These are phyloP conservation scores for Macrophomina phaseolina DNA, from an alignment of 2,329 filamentous ascomycete genomes.

Conservation along the genomic window DNA sequence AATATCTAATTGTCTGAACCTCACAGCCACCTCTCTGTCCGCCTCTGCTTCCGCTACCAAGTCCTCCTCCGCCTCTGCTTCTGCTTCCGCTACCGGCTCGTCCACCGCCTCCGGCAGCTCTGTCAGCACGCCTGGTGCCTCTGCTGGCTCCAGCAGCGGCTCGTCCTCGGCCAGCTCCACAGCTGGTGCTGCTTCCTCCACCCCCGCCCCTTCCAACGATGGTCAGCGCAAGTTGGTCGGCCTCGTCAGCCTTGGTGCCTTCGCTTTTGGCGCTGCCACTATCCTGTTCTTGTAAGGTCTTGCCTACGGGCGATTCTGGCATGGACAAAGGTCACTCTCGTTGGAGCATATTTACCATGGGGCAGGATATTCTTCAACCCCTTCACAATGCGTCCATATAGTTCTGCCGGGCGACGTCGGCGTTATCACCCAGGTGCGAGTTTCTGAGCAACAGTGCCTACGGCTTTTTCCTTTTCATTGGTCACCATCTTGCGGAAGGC, in stretches of 20 bases:
- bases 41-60: conserved; percentile 6
- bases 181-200: conserved; percentile 1
- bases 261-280: not conserved
- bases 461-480: not conserved
- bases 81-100: conserved; percentile 13
- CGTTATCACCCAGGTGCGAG: not conserved
- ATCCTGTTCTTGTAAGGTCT: conserved; percentile 5
- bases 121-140: not conserved
- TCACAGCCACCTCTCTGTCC: not conserved
- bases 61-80: not conserved
- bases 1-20: not conserved
- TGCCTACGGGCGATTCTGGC: not conserved
- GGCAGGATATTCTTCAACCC: not conserved
- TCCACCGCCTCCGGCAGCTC: conserved; percentile 1
- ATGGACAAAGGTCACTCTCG: not conserved
- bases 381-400: not conserved
- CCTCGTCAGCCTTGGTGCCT: not conserved
- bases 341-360: not conserved
- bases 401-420: too few relatives aligned
- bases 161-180: not conserved
- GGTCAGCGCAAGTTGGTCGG: not conserved
- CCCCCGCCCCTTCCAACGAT: conserved; percentile 9
- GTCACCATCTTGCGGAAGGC: too few relatives aligned
- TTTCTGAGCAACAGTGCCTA: not conserved
- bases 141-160: not conserved